These are phyloP conservation scores for Anthracocystis walkeri DNA, from an alignment of 1,284 basidiomycete species.

Conservation along the genomic window DNA sequence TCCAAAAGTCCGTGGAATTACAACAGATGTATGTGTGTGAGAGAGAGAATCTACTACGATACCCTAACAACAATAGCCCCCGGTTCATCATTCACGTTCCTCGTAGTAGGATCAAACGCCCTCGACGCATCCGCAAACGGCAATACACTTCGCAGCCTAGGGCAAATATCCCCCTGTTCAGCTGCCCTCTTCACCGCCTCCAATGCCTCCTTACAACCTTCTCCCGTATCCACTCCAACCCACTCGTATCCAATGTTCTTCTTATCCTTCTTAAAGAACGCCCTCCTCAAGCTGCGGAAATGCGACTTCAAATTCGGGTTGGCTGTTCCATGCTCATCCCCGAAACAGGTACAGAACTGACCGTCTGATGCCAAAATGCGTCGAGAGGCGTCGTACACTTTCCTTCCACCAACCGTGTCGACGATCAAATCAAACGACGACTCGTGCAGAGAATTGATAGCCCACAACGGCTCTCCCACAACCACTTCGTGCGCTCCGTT, in stretches of 20 bases:
- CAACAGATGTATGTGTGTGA: neutral
- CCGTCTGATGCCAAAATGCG: constrained; percentile 69
- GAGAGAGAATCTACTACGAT: constrained; percentile 29
- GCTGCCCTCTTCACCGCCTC: constrained; percentile 64
- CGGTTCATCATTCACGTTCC: constrained; percentile 53
- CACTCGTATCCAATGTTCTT: constrained; percentile 70
- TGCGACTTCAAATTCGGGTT: constrained; percentile 66
- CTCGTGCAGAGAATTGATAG: constrained; percentile 70
- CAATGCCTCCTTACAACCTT: constrained; percentile 63
- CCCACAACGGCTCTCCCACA: constrained; percentile 70
- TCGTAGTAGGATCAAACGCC: constrained; percentile 56
- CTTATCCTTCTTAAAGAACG: constrained; percentile 71
- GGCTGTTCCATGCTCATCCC: constrained; percentile 66
- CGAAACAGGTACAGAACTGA: constrained; percentile 68
- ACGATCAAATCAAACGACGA: constrained; percentile 70
- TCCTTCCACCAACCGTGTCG: constrained; percentile 66
- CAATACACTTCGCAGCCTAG: constrained; percentile 63
- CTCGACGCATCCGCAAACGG: constrained; percentile 64
- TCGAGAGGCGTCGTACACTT: constrained; percentile 71
- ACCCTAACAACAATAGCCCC: constrained; percentile 63
- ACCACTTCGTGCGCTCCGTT: constrained; percentile 71
- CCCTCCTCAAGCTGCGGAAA: constrained; percentile 68
- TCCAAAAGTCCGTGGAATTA: neutral
- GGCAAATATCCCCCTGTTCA: constrained; percentile 62
- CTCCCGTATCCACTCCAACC: constrained; percentile 61